Base-by-base conservation (phyloP, 495 filamentous ascomycete species). In the Saxophila tyrrhenica region DNA sequence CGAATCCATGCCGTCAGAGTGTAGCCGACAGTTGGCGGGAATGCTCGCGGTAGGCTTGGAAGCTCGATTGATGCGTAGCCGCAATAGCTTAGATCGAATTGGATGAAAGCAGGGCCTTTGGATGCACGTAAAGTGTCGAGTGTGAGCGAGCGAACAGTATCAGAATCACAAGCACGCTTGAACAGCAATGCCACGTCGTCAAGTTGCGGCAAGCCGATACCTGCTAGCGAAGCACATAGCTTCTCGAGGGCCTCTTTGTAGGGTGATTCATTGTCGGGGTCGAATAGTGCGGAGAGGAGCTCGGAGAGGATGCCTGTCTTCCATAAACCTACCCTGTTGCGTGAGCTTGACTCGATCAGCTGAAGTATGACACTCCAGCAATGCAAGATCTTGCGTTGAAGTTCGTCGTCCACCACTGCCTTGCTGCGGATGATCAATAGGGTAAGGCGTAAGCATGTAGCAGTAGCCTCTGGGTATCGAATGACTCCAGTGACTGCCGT, bases 51-150 rank as follows among this genome's bases (percentile, higher is more conserved):
- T 43, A 97, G 70, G 13, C 81, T 88, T 17, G 88, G 80, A 23
- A 96, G 74, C 62, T 97, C 92, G 61, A 96, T 77, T 0, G 92
- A 95, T 13, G 85, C 82, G 68, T 83, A 94, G 5, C 92, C 92
- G 70, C 92, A 75, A 21, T 85, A 70, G 2, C 87, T 92, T 48
- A 97, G 73, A 70, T 98, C 92, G 68, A 98, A 97, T 62, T 96
- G 87, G 62, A 98, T 83, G 61, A 85, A 87, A 2, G 90, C 77
- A 25, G 92, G 88, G 19, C 78, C 75, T 53, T 81, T 79, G 47
- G 89, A 88, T 46, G 73, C 72, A 61, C 83, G 79, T 52, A 94
- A 77, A 51, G 82, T 81, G 55, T 78, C 72, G 17, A 91, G 72
- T 35, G 94, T 82, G 58, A 95, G 89, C 39, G 81, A 75, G 29